phyloP scores from a whole-genome alignment of 2,329 filamentous ascomycete genomes.

The Diaporthe capsici region DNA sequence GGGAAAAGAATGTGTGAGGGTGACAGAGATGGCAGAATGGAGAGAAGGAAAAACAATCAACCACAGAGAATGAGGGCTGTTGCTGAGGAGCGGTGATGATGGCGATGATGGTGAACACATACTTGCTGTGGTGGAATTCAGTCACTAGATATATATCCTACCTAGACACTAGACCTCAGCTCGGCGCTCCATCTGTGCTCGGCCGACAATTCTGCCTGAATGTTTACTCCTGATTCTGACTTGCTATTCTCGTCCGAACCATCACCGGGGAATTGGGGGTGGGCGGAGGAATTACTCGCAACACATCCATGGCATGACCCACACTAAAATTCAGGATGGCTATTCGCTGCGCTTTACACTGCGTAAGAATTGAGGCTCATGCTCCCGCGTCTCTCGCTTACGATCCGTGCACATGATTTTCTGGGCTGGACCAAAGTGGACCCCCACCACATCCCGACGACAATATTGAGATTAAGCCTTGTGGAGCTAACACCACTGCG shows the following conservation, averaged over 20 bases:
- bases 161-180: not conserved
- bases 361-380: conserved; percentile 27
- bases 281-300: conserved; percentile 16
- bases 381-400: conserved; percentile 3
- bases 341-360: conserved; percentile 15
- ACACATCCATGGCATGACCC: conserved; percentile 8
- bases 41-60: not conserved
- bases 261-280: conserved; percentile 1
- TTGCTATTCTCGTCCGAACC: conserved; percentile 31
- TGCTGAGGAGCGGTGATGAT: conserved; percentile 18
- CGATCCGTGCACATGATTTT: conserved; percentile 21
- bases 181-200: not conserved
- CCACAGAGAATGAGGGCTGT: conserved; percentile 14
- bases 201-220: conserved; percentile 6
- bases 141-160: conserved; percentile 2
- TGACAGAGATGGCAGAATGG: not conserved
- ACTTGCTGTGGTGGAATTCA: not conserved
- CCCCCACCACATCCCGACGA: not conserved
- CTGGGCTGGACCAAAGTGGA: conserved; percentile 12
- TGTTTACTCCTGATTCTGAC: conserved; percentile 5
- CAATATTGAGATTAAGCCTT: not conserved
- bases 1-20: not conserved
- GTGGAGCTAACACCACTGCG: not conserved
- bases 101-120: not conserved
- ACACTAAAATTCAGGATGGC: not conserved